Evolutionary conservation across 495 filamentous ascomycete species (phyloP), one percentile per base, ranked within the genome.

Genomic region (Penicillium coffeae): DNA sequence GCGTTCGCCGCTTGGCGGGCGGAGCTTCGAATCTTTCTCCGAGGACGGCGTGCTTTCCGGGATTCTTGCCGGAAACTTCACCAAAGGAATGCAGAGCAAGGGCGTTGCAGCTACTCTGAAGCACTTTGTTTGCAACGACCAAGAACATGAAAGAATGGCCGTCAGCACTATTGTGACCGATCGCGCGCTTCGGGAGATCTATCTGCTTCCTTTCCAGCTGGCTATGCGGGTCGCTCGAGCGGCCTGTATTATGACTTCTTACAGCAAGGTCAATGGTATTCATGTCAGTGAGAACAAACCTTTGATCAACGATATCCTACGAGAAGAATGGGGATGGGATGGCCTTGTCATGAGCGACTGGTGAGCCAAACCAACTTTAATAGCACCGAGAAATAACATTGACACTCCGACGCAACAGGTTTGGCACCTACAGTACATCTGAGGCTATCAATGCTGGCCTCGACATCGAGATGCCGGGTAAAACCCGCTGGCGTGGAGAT

Each of bases 101-200:
- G 84, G 85, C 2, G 78, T 90, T 18, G 80, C 79, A 18, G 83
- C 86, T 0, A 87, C 84, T 1, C 69, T 89, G 40, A 92, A 90
- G 73, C 88, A 92, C 87, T 92, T 88, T 57, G 81, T 87, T n/a
- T 84, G 80, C 52, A 92, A 90, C 61, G 88, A 90, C 56, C 83
- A 86, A 58, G 87, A 92, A 56, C 81, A 86, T 47, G 79, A 82
- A 64, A 71, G 88, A 0, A 79, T 85, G 70, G 81, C 79, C 0
- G 82, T 89, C 1, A 72, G 84, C 60, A 80, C 76, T 36, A 80
- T 85, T 39, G 68, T 90, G 14, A 83, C 84, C 1, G 75, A 85
- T 42, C 76, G 88, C 16, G 83, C 87, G 13, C 59, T 91, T 58
- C 78, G 87, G 16, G 88, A 93, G 68, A 84, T 91, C 16, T 91